A percentile compares a stretch with the other conserved stretches of the same genome.
These are phyloP conservation scores for Geoglossum cookeanum DNA, from an alignment of 2,329 filamentous ascomycete species.

Conservation along the genomic window DNA sequence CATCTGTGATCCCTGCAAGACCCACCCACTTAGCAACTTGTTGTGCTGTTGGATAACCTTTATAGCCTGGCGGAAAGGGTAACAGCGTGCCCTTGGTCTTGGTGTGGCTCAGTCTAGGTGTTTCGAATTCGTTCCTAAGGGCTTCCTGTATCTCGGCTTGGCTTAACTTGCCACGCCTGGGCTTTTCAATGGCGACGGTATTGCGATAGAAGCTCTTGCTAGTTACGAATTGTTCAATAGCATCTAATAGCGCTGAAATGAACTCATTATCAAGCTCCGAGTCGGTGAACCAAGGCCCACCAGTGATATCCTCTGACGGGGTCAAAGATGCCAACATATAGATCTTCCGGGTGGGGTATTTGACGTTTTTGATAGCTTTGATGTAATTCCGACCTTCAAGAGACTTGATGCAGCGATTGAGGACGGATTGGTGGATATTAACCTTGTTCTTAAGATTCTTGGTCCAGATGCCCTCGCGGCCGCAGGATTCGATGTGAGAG, in stretches of 20 bases:
- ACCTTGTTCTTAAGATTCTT: slow-evolving; percentile 64
- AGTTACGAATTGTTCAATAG: slow-evolving; percentile 57
- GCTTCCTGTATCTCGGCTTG: slow-evolving; percentile 14
- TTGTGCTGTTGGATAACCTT: slow-evolving; percentile 59
- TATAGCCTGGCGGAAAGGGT: slow-evolving; percentile 44
- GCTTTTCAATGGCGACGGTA: slow-evolving; percentile 17
- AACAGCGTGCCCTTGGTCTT: slow-evolving; percentile 19
- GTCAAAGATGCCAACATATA: slow-evolving; percentile 78
- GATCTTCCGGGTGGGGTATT: slow-evolving; percentile 81
- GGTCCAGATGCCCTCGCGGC: slow-evolving; percentile 76
- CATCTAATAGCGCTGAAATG: slow-evolving; percentile 54
- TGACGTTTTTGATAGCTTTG: slow-evolving; percentile 77
- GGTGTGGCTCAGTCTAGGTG: slow-evolving; percentile 11
- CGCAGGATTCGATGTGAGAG: slow-evolving; percentile 70
- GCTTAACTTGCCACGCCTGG: slow-evolving; percentile 17
- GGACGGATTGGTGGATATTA: slow-evolving; percentile 64
- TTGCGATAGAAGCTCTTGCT: slow-evolving; percentile 37
- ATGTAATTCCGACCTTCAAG: slow-evolving; percentile 70
- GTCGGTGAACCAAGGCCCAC: slow-evolving; percentile 87
- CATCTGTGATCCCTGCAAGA: slow-evolving; percentile 47
- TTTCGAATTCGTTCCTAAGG: slow-evolving; percentile 1
- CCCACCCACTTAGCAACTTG: slow-evolving; percentile 62
- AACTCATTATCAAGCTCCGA: slow-evolving; percentile 78
- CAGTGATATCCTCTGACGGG: slow-evolving; percentile 77
- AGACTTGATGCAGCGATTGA: slow-evolving; percentile 66